These are phyloP conservation scores for Cyberlindnera americana DNA, from an alignment of 805 yeast genomes.

Conservation along the genomic window DNA sequence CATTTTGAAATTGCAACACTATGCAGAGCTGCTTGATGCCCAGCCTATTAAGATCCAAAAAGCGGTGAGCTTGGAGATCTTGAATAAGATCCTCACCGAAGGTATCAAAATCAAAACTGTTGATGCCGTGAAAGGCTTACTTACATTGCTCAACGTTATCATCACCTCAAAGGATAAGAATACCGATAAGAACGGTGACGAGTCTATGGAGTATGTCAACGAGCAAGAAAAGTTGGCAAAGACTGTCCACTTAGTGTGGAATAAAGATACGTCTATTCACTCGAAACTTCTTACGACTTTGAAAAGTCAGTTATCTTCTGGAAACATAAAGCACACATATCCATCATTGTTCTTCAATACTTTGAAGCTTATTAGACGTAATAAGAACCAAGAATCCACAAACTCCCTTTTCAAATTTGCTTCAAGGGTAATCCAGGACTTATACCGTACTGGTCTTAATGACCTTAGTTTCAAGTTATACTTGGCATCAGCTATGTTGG, in stretches of 20 bases:
- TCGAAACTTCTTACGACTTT: constrained; percentile 43
- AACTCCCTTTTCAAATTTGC: constrained; percentile 62
- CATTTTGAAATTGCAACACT: constrained; percentile 42
- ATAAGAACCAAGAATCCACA: constrained; percentile 26
- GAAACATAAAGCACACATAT: constrained; percentile 64
- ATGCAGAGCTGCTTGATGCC: constrained; percentile 49
- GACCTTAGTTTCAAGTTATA: constrained; percentile 42
- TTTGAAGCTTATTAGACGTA: constrained; percentile 54
- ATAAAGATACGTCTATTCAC: constrained; percentile 42
- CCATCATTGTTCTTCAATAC: constrained; percentile 70
- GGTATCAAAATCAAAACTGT: constrained; percentile 35
- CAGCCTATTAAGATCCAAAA: constrained; percentile 52
- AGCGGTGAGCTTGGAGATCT: constrained; percentile 55
- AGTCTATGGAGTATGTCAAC: constrained; percentile 35
- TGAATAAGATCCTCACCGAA: constrained; percentile 49
- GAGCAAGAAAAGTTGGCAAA: constrained; percentile 66
- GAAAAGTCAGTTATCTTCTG: constrained; percentile 47
- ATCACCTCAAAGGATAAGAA: constrained; percentile 36
- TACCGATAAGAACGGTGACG: constrained; percentile 23
- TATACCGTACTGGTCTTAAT: constrained; percentile 42
- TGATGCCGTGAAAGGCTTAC: constrained; percentile 54
- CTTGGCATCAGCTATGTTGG: constrained; percentile 65
- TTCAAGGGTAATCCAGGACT: constrained; percentile 65
- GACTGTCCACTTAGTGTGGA: constrained; percentile 59
- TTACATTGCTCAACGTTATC: constrained; percentile 54